These are phyloP conservation scores for Adiantum capillusveneris DNA, from an alignment of 75 land plant species.

Conservation along the genomic window DNA sequence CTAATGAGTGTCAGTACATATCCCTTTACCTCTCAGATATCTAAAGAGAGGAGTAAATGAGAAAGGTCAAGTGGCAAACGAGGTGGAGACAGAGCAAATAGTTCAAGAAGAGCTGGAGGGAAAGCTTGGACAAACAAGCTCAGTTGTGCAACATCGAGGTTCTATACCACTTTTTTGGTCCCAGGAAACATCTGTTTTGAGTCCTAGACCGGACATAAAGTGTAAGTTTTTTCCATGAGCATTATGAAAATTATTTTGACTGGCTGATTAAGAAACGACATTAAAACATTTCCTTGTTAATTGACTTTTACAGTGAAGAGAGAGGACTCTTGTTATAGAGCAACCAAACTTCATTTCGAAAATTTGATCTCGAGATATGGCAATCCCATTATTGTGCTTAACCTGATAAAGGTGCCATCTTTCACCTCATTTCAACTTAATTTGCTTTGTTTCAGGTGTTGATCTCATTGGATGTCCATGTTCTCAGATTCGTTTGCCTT, in stretches of 20 bases:
- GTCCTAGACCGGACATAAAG: slow-evolving; percentile 1
- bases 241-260: not conserved
- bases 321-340: slow-evolving; percentile 56
- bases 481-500: too few relatives aligned
- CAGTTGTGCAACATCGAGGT: slow-evolving; percentile 77
- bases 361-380: slow-evolving; percentile 82
- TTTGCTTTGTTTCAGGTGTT: too few relatives aligned
- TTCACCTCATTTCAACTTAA: too few relatives aligned
- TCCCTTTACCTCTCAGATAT: slow-evolving; percentile 39
- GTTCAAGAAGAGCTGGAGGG: slow-evolving; percentile 54
- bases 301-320: slow-evolving; percentile 49
- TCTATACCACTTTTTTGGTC: slow-evolving; percentile 90
- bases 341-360: slow-evolving; percentile 78
- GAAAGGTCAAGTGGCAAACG: slow-evolving; percentile 80
- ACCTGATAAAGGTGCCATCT: slow-evolving; percentile 85
- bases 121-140: slow-evolving; percentile 40
- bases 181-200: slow-evolving; percentile 50
- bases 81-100: slow-evolving; percentile 89
- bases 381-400: slow-evolving; percentile 74
- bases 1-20: too few relatives aligned
- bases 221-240: slow-evolving; percentile 1
- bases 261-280: too few relatives aligned
- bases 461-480: too few relatives aligned
- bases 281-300: not conserved
- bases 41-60: slow-evolving; percentile 82